phyloP scores from a whole-genome alignment of 1,284 basidiomycete genomes.

The Heterobasidion irregulare region DNA sequence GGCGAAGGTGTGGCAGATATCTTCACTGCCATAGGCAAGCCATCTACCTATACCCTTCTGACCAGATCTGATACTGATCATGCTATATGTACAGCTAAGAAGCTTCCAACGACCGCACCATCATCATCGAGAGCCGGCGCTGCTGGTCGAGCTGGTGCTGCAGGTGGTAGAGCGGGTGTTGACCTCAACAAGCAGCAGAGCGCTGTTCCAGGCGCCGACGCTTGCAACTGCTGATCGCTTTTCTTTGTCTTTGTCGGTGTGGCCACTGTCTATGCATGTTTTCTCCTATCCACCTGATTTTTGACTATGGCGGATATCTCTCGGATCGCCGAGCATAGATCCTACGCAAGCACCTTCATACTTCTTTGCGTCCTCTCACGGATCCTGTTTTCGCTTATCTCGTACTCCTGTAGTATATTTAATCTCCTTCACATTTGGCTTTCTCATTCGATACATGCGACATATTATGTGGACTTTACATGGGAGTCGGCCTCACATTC shows the following conservation, averaged over 20 bases:
- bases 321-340: neutral
- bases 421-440: constrained; percentile 3
- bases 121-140: constrained; percentile 48
- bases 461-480: constrained; percentile 9
- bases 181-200: constrained; percentile 64
- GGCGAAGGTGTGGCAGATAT: constrained; percentile 87
- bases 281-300: neutral
- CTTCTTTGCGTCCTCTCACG: neutral
- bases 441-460: constrained; percentile 10
- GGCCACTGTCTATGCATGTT: neutral
- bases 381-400: constrained; percentile 4
- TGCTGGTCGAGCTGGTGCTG: constrained; percentile 31
- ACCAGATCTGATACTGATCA: constrained; percentile 4
- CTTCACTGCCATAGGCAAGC: constrained; percentile 80
- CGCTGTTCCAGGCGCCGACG: constrained; percentile 45
- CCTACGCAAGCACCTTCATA: constrained; percentile 1
- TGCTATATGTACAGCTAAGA: constrained; percentile 51
- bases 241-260: neutral
- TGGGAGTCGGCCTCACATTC: neutral
- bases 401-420: constrained; percentile 13
- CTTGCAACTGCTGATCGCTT: constrained; percentile 62
- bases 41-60: constrained; percentile 1
- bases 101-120: constrained; percentile 68
- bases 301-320: neutral
- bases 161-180: constrained; percentile 50